These are phyloP conservation scores for Cladosporium austrohemisphaericum DNA, from an alignment of 2,329 filamentous ascomycete genomes.

Conservation along the genomic window DNA sequence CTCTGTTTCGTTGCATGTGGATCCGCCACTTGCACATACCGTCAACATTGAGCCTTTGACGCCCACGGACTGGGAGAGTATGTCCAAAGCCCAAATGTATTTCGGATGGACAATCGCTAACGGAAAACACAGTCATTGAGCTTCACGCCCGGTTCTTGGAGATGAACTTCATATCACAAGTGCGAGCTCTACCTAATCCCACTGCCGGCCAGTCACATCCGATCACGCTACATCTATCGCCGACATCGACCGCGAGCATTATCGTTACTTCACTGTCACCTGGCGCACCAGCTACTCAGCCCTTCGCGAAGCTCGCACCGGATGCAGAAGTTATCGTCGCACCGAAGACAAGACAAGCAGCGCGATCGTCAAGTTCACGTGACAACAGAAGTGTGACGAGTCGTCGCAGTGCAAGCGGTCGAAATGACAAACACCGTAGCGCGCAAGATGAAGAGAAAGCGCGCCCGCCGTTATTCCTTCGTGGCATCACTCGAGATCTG, in stretches of 20 bases:
- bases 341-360: conserved; percentile 70
- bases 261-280: conserved; percentile 80
- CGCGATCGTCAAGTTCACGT: conserved; percentile 61
- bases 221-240: conserved; percentile 86
- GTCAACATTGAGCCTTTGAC: conserved; percentile 96
- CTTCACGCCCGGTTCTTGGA: conserved; percentile 94
- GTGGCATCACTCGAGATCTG: conserved; percentile 68
- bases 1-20: conserved; percentile 69
- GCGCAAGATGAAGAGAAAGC: conserved; percentile 62
- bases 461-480: conserved; percentile 67
- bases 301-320: conserved; percentile 88
- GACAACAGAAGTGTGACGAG: conserved; percentile 78
- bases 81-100: conserved; percentile 23
- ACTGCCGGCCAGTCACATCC: conserved; percentile 61
- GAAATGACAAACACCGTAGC: conserved; percentile 58
- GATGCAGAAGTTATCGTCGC: conserved; percentile 97
- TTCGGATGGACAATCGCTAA: neutral
- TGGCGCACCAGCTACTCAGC: conserved; percentile 59
- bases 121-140: conserved; percentile 66
- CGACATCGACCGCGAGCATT: conserved; percentile 92
- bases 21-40: conserved; percentile 86
- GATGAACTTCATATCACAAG: conserved; percentile 86
- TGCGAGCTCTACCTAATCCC: conserved; percentile 89
- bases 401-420: conserved; percentile 65
- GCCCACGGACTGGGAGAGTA: conserved; percentile 91